phyloP scores from a whole-genome alignment of 2,329 filamentous ascomycete genomes.

The Dendryphion nanum region DNA sequence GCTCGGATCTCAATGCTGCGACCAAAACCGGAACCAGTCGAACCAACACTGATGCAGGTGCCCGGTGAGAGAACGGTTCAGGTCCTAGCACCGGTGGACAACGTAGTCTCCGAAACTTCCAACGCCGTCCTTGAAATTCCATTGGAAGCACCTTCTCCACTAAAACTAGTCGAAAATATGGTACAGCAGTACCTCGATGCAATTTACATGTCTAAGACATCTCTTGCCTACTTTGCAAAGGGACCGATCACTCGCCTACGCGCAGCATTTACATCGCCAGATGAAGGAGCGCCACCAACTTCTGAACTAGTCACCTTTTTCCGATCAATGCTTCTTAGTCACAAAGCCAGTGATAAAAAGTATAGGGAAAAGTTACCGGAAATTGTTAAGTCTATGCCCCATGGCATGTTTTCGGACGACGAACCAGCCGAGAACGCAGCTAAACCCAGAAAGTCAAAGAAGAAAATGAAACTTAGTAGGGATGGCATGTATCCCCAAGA shows the following conservation, averaged over 20 bases:
- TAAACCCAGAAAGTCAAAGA: conserved; percentile 40
- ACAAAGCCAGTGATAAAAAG: conserved; percentile 72
- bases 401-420: conserved; percentile 46
- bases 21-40: conserved; percentile 7
- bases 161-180: conserved; percentile 53
- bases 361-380: conserved; percentile 69
- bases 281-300: conserved; percentile 60
- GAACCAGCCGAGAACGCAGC: conserved; percentile 25
- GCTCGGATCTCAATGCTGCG: conserved; percentile 33
- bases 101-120: not conserved
- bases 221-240: conserved; percentile 80
- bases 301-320: conserved; percentile 66
- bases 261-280: conserved; percentile 65
- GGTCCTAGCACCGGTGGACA: not conserved
- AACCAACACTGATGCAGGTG: conserved; percentile 1
- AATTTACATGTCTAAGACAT: conserved; percentile 59
- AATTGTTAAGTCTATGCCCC: conserved; percentile 59
- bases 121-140: conserved; percentile 1
- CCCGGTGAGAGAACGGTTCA: not conserved
- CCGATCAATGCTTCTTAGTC: conserved; percentile 65
- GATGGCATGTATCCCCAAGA: conserved; percentile 68
- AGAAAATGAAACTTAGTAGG: conserved; percentile 60
- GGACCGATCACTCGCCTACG: conserved; percentile 74
- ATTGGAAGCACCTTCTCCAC: conserved; percentile 16
- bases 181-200: conserved; percentile 43